phyloP scores from a whole-genome alignment of 345 rosid genomes.

The Rhodamnia rubescens region DNA sequence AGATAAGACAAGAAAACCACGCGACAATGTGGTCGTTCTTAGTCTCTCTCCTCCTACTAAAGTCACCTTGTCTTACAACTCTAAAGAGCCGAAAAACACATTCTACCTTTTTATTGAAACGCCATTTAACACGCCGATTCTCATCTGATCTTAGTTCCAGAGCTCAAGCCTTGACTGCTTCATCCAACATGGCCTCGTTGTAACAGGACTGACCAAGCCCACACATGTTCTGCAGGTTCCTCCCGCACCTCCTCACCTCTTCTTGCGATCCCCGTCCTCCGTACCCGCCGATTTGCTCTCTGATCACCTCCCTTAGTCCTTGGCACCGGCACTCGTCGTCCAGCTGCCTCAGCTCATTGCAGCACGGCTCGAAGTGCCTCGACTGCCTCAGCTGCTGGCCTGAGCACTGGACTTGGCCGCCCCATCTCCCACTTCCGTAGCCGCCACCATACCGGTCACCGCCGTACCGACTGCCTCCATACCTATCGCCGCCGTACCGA shows the following conservation, averaged over 20 bases:
- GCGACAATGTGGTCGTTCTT: constrained; percentile 3
- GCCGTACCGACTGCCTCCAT: neutral
- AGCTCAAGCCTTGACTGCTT: neutral
- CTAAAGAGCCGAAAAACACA: neutral
- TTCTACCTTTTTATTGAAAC: neutral
- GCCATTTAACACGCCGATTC: neutral
- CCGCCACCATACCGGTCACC: neutral
- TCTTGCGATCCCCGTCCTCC: neutral
- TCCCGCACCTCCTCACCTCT: neutral
- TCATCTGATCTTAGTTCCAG: neutral
- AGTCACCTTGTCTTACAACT: neutral
- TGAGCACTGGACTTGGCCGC: neutral
- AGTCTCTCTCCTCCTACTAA: neutral
- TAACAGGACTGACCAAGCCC: neutral
- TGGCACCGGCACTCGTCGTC: constrained; percentile 18
- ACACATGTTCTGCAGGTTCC: constrained; percentile 6
- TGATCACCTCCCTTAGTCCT: neutral
- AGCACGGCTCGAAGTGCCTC: neutral
- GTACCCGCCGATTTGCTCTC: constrained; percentile 1
- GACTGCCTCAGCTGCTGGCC: neutral
- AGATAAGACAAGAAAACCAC: neutral
- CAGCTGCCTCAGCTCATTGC: constrained; percentile 6
- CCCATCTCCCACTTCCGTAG: too few relatives aligned
- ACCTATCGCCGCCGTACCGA: too few relatives aligned
- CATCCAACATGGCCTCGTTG: neutral